Percentiles rank a stretch among this genome's conserved stretches.
phyloP scores from a whole-genome alignment of 2,329 filamentous ascomycete genomes.

The Dryadomyces quercivorus region DNA sequence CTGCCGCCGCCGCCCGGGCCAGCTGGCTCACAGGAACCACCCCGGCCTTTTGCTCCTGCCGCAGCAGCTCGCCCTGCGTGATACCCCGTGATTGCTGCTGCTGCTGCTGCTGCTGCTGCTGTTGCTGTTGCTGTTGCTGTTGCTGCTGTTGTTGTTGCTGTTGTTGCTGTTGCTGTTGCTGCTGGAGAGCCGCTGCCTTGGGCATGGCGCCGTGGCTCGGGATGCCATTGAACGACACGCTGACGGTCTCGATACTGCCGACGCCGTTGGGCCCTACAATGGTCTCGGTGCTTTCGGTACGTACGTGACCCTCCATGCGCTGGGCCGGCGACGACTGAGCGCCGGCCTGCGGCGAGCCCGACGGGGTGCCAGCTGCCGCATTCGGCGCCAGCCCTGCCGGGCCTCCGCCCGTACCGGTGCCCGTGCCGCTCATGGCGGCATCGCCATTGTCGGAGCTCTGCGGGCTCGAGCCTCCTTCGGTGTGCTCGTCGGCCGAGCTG shows the following conservation, averaged over 20 bases:
- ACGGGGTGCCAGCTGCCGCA: neutral
- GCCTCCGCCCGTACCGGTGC: conserved; percentile 6
- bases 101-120: conserved; percentile 12
- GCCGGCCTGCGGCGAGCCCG: neutral
- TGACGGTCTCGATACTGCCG: conserved; percentile 70
- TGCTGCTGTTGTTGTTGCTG: conserved; percentile 6
- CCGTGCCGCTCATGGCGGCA: conserved; percentile 9
- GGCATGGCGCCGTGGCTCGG: conserved; percentile 34
- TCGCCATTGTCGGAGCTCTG: conserved; percentile 8
- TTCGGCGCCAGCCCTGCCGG: neutral
- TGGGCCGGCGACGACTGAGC: neutral
- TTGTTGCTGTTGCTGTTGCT: conserved; percentile 14
- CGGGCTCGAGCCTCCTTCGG: conserved; percentile 11
- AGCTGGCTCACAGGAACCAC: conserved; percentile 59
- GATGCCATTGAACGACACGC: conserved; percentile 60
- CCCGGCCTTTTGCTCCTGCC: conserved; percentile 77
- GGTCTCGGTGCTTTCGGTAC: conserved; percentile 65
- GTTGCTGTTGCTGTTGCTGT: conserved; percentile 12
- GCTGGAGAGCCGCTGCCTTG: conserved; percentile 7
- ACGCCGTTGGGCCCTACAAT: conserved; percentile 71
- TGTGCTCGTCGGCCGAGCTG: conserved; percentile 12
- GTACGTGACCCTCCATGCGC: conserved; percentile 44
- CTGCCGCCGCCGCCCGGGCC: conserved; percentile 25
- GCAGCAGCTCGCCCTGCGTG: conserved; percentile 71
- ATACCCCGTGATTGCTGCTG: conserved; percentile 36